A percentile compares a stretch with the other conserved stretches of the same genome.
phyloP scores from a whole-genome alignment of 2,329 filamentous ascomycete species.

The Neodidymelliopsis sp. region DNA sequence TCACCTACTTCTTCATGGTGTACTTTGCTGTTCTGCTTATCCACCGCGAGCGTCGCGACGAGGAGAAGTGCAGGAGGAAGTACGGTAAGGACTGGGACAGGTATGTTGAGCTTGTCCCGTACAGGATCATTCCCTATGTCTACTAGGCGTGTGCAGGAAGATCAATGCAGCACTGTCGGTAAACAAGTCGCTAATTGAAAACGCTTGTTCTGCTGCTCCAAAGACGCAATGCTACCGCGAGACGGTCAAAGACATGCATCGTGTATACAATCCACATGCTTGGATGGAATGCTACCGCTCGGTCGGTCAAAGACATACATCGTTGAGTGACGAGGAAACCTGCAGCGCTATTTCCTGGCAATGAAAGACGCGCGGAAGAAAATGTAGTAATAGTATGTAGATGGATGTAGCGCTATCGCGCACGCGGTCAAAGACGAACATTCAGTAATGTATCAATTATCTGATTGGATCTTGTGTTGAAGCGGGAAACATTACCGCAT shows the following conservation, averaged over 20 bases:
- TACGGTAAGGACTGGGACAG: slow-evolving; percentile 92
- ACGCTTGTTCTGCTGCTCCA: slow-evolving; percentile 26
- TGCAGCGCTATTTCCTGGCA: slow-evolving; percentile 31
- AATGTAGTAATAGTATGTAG: not conserved
- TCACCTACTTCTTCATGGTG: slow-evolving; percentile 93
- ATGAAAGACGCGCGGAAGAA: slow-evolving; percentile 29
- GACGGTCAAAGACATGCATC: slow-evolving; percentile 30
- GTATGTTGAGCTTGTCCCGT: slow-evolving; percentile 84
- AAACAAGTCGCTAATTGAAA: slow-evolving; percentile 30
- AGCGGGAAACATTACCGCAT: slow-evolving; percentile 1
- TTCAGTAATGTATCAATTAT: slow-evolving; percentile 15
- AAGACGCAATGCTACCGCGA: slow-evolving; percentile 37
- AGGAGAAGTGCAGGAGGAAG: slow-evolving; percentile 89
- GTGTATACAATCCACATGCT: slow-evolving; percentile 1
- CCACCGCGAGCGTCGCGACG: slow-evolving; percentile 85
- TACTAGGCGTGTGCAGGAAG: slow-evolving; percentile 63
- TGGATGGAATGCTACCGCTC: slow-evolving; percentile 29
- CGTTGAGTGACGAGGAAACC: not conserved
- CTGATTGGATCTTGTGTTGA: not conserved
- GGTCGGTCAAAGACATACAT: slow-evolving; percentile 38
- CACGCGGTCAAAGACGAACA: slow-evolving; percentile 27
- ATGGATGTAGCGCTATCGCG: slow-evolving; percentile 23
- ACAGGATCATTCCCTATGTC: slow-evolving; percentile 82
- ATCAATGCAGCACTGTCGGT: slow-evolving; percentile 37
- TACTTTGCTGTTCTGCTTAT: slow-evolving; percentile 90